Percentiles rank a stretch among this genome's conserved stretches.
These are phyloP conservation scores for Zoysia matrella DNA, from an alignment of 202 grass and related monocot genomes.

Conservation along the genomic window DNA sequence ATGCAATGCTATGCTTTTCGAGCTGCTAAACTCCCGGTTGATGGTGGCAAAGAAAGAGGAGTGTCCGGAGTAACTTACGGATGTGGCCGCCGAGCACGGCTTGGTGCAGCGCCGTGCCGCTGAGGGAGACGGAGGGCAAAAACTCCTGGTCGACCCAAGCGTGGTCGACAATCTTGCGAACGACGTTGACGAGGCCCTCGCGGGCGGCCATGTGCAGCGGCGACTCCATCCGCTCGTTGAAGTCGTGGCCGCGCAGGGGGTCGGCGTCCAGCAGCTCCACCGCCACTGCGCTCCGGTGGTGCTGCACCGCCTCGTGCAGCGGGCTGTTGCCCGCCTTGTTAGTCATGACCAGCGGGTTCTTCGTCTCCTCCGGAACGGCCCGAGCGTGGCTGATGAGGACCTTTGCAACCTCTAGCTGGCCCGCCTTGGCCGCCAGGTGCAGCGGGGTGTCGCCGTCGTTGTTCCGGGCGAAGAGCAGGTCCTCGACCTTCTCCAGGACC, in stretches of 20 bases:
- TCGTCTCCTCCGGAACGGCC: not conserved
- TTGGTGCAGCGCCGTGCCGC: conserved; percentile 36
- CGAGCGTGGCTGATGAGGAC: not conserved
- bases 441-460: conserved; percentile 64
- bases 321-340: conserved; percentile 54
- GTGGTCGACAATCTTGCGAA: conserved; percentile 34
- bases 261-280: conserved; percentile 53
- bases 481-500: not conserved
- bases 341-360: not conserved
- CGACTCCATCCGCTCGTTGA: conserved; percentile 34
- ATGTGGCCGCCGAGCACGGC: not conserved
- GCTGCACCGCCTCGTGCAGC: conserved; percentile 65
- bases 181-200: conserved; percentile 57
- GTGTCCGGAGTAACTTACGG: conserved; percentile 9
- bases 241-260: conserved; percentile 24
- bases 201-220: conserved; percentile 41
- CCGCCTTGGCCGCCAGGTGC: conserved; percentile 61
- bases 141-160: conserved; percentile 41
- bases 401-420: conserved; percentile 14
- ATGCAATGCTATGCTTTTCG: not conserved
- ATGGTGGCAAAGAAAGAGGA: too few relatives aligned
- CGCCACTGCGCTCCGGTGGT: conserved; percentile 33
- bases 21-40: not conserved
- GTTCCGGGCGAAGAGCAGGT: conserved; percentile 46
- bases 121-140: conserved; percentile 18